Percentiles rank a stretch among this genome's conserved stretches.
Conservation (phyloP, 2,329 filamentous ascomycete species). For the Fusarium multiceps region DNA sequence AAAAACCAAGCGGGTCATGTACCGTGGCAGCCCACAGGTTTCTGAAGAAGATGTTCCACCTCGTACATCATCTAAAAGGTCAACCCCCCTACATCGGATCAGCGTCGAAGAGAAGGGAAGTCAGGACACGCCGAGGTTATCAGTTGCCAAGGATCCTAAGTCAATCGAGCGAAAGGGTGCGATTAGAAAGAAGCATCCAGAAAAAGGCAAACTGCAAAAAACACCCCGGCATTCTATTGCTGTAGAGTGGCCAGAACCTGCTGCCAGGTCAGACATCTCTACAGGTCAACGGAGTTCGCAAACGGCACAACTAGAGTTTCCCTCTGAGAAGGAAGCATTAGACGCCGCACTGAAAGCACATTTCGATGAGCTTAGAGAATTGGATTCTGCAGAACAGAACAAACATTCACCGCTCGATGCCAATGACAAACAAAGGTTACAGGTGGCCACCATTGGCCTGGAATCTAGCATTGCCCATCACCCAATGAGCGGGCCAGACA, state of each 20-base stretch:
- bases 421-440: not conserved
- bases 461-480: not conserved
- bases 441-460: not conserved
- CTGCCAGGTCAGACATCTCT: not conserved
- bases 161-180: conserved; percentile 35
- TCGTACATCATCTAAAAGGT: conserved; percentile 45
- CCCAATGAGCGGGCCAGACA: not conserved
- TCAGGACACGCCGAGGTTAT: not conserved
- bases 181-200: conserved; percentile 29
- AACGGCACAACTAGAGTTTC: conserved; percentile 14
- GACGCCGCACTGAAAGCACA: conserved; percentile 35
- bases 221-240: conserved; percentile 7
- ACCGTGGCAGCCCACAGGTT: conserved; percentile 25
- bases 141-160: not conserved
- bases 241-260: conserved; percentile 22
- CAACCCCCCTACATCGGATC: not conserved
- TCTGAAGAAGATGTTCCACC: conserved; percentile 43
- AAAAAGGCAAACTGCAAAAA: conserved; percentile 4
- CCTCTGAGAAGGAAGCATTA: conserved; percentile 28
- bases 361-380: conserved; percentile 25
- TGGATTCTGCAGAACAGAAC: conserved; percentile 17
- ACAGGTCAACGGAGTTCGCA: not conserved
- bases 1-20: not conserved
- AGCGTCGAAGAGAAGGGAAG: not conserved
- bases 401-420: not conserved